Conservation (phyloP, 2,329 filamentous ascomycete species). For the Pseudogymnoascus sp. region DNA sequence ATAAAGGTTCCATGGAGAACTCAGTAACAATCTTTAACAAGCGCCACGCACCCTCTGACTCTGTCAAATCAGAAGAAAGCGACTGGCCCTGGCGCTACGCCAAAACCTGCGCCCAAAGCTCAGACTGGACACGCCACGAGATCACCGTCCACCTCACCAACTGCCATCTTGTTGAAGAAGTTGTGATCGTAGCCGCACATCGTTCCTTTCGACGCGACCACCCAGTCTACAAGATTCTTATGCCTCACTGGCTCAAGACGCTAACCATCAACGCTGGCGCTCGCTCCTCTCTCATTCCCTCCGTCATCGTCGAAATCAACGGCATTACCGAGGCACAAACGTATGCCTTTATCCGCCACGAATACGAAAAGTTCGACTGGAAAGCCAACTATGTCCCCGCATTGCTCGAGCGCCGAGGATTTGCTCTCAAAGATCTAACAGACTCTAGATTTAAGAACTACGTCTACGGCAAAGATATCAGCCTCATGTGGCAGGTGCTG, state of each 20-base stretch:
- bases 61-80: constrained; percentile 28
- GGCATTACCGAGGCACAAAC: constrained; percentile 33
- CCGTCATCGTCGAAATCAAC: constrained; percentile 36
- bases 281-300: constrained; percentile 36
- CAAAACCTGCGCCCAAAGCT: constrained; percentile 40
- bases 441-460: constrained; percentile 40
- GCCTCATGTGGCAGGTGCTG: constrained; percentile 37
- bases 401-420: constrained; percentile 37
- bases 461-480: constrained; percentile 39
- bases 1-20: constrained; percentile 34
- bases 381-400: constrained; percentile 38
- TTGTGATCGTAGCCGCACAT: constrained; percentile 39
- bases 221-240: constrained; percentile 35
- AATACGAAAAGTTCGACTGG: constrained; percentile 39
- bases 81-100: constrained; percentile 48
- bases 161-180: constrained; percentile 41
- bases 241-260: constrained; percentile 43
- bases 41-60: constrained; percentile 29
- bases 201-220: constrained; percentile 36
- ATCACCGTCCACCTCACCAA: constrained; percentile 38
- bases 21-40: constrained; percentile 45
- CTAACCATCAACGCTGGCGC: constrained; percentile 42
- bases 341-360: constrained; percentile 32
- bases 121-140: constrained; percentile 43
- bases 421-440: constrained; percentile 30